Percentiles rank a stretch among this genome's conserved stretches.
Evolutionary conservation across 345 rosid genomes (phyloP).

Genomic region (Heritiera littoralis): DNA sequence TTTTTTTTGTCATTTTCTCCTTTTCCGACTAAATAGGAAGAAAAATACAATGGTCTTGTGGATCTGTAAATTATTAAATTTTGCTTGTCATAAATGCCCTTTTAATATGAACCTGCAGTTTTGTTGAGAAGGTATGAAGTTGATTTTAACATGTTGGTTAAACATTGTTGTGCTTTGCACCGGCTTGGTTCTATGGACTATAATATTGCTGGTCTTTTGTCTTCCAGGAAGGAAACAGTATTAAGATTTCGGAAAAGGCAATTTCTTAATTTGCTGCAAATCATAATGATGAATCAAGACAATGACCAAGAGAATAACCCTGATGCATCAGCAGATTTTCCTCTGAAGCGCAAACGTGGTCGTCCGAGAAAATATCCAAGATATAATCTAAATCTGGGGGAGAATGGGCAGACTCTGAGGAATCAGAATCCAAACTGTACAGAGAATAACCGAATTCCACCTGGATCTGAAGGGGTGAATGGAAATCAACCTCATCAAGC

Average conservation of each 20-base stretch:
- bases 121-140: conserved; percentile 3
- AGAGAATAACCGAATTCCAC: conserved; percentile 38
- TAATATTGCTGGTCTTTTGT: background rate
- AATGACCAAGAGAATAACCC: background rate
- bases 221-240: background rate
- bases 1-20: background rate
- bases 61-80: conserved; percentile 1
- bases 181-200: background rate
- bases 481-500: conserved; percentile 38
- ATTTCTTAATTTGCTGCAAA: background rate
- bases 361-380: conserved; percentile 79
- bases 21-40: background rate
- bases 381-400: conserved; percentile 22
- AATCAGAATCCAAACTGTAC: conserved; percentile 29
- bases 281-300: conserved; percentile 5
- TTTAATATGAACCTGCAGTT: conserved; percentile 2
- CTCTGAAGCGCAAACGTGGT: conserved; percentile 76
- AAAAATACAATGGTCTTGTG: background rate
- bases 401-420: conserved; percentile 26
- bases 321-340: conserved; percentile 42
- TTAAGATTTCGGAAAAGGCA: background rate
- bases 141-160: conserved; percentile 1
- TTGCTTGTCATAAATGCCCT: background rate
- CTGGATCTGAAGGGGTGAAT: conserved; percentile 37
- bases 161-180: background rate